Conservation (phyloP, 192 early-diverging fungal species). For the Chytriomyces confervae region DNA sequence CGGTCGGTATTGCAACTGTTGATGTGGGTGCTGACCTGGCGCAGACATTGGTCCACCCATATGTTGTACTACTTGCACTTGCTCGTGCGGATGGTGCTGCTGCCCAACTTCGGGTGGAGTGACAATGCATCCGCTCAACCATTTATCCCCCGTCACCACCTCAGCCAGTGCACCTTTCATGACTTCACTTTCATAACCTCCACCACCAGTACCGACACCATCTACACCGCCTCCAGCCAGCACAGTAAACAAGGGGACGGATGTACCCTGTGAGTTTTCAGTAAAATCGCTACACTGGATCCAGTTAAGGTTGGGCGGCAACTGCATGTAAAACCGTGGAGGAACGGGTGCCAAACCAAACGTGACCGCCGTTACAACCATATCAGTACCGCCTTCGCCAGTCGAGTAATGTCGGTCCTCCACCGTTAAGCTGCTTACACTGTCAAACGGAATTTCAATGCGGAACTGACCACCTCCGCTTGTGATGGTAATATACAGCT, state of each 20-base stretch:
- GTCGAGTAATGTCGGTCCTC: conserved; percentile 17
- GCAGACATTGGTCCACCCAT: too few species aligned
- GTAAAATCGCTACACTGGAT: conserved; percentile 19
- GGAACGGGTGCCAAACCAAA: neutral
- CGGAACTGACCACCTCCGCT: conserved; percentile 10
- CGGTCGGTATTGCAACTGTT: too few species aligned
- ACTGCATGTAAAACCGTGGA: conserved; percentile 24
- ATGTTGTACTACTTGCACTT: too few species aligned
- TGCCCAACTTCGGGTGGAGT: neutral
- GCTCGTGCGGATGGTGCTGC: neutral
- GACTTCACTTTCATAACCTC: conserved; percentile 11
- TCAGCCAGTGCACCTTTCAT: conserved; percentile 10
- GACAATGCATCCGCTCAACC: conserved; percentile 8
- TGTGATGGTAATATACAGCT: conserved; percentile 14
- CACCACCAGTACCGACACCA: conserved; percentile 9
- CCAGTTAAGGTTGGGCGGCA: neutral
- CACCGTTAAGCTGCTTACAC: neutral
- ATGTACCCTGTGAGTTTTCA: conserved; percentile 11
- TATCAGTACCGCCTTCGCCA: neutral
- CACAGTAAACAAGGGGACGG: conserved; percentile 13
- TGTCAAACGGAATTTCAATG: conserved; percentile 27
- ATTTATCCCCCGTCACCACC: conserved; percentile 5
- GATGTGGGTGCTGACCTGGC: too few species aligned
- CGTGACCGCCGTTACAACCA: conserved; percentile 13
- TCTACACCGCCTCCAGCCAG: conserved; percentile 20